Base-by-base conservation (phyloP, 495 filamentous ascomycete species). In the Cryomyces minteri region DNA sequence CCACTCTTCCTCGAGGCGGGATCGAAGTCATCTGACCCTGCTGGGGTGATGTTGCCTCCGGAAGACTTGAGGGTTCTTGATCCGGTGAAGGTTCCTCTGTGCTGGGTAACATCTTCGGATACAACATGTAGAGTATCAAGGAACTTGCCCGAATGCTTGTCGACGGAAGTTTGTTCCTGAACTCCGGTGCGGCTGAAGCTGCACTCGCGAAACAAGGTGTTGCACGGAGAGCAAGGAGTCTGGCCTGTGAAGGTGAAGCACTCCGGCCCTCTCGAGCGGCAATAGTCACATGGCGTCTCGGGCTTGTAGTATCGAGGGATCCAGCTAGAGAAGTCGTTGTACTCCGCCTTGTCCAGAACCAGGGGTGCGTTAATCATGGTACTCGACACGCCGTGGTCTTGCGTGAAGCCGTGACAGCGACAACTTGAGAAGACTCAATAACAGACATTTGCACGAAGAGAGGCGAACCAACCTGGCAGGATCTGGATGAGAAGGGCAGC, bases 171-270 rank as follows among this genome's bases (percentile, higher is more conserved):
- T 2, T 25, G 46, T 65, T 64, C 40, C 62, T 76, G 62, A 14
- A 34, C 29, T 30, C 49, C 42, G 40, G 43, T 9, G 41, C 60
- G 41, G 52, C 45, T 45, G 40, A 86, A 80, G 60, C 79, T 86
- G 66, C 83, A 88, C 46, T 71, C 69, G 39, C 79, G 71, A 39
- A 74, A 82, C 12, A 88, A 67, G 25, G 81, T 80, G 50, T 81
- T 77, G 56, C 84, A 92, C 50, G 79, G 78, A 4, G 80, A 85
- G 61, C 84, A 92, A 29, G 72, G 73, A 45, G 70, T 72, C 51
- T 73, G 68, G 62, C 80, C 79, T 56, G 82, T 70, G 33, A 70
- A 70, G 37, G 80, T 64, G 60, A 86, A 86, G 67, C 84, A 92
- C 49, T 86, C 70, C 45, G 86, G 73, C 18, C 75, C 67, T 61